Conservation (phyloP, 1,284 basidiomycete species). For the Omphalotus olearius region DNA sequence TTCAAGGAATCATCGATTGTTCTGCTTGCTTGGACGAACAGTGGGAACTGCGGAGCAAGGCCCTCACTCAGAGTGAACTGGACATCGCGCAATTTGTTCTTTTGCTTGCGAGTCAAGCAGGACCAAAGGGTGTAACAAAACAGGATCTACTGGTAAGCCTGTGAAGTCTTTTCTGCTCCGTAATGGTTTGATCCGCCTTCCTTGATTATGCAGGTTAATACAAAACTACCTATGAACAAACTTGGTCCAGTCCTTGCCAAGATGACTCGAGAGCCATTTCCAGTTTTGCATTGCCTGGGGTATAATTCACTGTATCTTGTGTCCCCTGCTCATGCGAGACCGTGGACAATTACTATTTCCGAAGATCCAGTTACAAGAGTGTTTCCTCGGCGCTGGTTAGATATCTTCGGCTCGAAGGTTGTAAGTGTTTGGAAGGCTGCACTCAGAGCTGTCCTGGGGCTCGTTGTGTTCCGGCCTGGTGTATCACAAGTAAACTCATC, state of each 20-base stretch:
- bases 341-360: slow-evolving; percentile 60
- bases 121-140: slow-evolving; percentile 44
- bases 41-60: slow-evolving; percentile 30
- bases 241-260: slow-evolving; percentile 32
- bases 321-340: slow-evolving; percentile 39
- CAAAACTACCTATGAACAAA: slow-evolving; percentile 20
- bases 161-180: neutral
- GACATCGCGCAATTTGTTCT: slow-evolving; percentile 36
- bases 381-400: slow-evolving; percentile 74
- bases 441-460: slow-evolving; percentile 59
- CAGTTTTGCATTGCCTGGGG: slow-evolving; percentile 66
- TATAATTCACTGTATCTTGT: slow-evolving; percentile 58
- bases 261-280: slow-evolving; percentile 43
- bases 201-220: slow-evolving; percentile 20
- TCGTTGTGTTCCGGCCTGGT: slow-evolving; percentile 68
- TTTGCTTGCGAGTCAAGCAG: slow-evolving; percentile 35
- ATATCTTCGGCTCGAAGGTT: slow-evolving; percentile 61
- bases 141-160: slow-evolving; percentile 41
- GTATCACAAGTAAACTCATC: slow-evolving; percentile 58
- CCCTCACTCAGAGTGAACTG: slow-evolving; percentile 31
- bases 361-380: slow-evolving; percentile 39
- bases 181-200: neutral
- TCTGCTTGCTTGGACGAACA: slow-evolving; percentile 48
- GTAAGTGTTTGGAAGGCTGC: slow-evolving; percentile 66
- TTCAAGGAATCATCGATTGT: slow-evolving; percentile 53